Base-by-base conservation (phyloP, 1,139 yeast species). In the Meyerozyma guilliermondii region DNA sequence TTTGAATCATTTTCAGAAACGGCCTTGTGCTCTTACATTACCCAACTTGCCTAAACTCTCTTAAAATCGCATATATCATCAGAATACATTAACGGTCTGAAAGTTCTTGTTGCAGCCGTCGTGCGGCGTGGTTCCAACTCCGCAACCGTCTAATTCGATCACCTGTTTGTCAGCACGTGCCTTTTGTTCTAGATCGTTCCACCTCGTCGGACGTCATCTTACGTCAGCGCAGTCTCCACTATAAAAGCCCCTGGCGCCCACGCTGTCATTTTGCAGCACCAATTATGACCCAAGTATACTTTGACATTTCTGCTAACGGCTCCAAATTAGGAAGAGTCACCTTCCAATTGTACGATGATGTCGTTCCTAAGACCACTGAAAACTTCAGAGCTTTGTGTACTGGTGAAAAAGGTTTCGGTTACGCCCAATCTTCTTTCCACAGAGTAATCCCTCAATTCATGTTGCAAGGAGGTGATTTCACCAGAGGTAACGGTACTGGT, bases 391-490 rank as follows among this genome's bases (percentile, higher is more conserved):
- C 96, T 55, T 79, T 92, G 61, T 78, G 86, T 70, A 92, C 98
- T 54, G 98, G 98, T 63, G 97, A 91, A 78, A 86, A 91, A 79
- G 98, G 98, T 50, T 91, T 78, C 67, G 98, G 98, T 60, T 91
- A 84, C 82, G 83, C 85, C 63, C 81, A 80, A 59, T 89, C 97
- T 45, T 72, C 83, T 58, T 92, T 92, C 96, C 98, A 92, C 91
- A 83, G 98, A 76, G 96, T 92, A 58, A 92, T 92, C 62, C 98
- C 98, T 58, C 83, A 87, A 59, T 92, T 92, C 81, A 92, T 92
- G 98, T 79, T 91, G 68, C 98, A 92, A 78, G 98, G 98, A 74
- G 98, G 98, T 82, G 98, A 89, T 72, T 87, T 89, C 83, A 89
- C 95, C 67, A 76, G 83, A 63, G 83, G 88, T 61, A 86, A 83